phyloP scores from a whole-genome alignment of 2,329 filamentous ascomycete species.

The Colletotrichum nymphaeae region DNA sequence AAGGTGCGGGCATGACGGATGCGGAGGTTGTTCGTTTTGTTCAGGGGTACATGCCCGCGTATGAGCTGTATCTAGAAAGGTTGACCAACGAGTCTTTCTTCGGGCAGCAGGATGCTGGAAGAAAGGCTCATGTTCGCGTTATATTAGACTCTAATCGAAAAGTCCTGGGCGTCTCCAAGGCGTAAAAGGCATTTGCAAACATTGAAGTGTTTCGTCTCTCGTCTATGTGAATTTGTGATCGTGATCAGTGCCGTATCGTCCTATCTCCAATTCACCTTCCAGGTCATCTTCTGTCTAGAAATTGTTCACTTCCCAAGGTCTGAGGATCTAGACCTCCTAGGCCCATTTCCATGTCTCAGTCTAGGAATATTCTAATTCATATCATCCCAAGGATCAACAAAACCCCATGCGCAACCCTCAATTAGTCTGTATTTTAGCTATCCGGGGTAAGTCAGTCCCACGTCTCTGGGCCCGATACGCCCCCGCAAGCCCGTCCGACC shows the following conservation, averaged over 20 bases:
- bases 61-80: constrained; percentile 29
- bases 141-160: constrained; percentile 21
- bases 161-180: constrained; percentile 4
- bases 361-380: too few species aligned
- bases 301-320: too few species aligned
- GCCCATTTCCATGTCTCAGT: too few species aligned
- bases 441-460: constrained; percentile 31
- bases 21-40: constrained; percentile 30
- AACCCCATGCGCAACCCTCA: neutral
- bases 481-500: constrained; percentile 2
- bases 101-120: neutral
- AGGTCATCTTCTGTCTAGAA: too few species aligned
- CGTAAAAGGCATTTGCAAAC: neutral
- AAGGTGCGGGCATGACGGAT: constrained; percentile 32
- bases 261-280: too few species aligned
- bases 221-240: too few species aligned
- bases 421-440: neutral
- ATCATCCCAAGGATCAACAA: constrained; percentile 5
- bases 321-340: too few species aligned
- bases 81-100: constrained; percentile 17
- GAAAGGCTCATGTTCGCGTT: constrained; percentile 21
- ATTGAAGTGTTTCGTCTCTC: too few species aligned
- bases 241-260: too few species aligned
- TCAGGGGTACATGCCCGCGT: constrained; percentile 33
- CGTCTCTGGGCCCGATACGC: neutral